Evolutionary conservation across 148 eudicot species (phyloP).

Genomic region (Chenopodium suecicum): DNA sequence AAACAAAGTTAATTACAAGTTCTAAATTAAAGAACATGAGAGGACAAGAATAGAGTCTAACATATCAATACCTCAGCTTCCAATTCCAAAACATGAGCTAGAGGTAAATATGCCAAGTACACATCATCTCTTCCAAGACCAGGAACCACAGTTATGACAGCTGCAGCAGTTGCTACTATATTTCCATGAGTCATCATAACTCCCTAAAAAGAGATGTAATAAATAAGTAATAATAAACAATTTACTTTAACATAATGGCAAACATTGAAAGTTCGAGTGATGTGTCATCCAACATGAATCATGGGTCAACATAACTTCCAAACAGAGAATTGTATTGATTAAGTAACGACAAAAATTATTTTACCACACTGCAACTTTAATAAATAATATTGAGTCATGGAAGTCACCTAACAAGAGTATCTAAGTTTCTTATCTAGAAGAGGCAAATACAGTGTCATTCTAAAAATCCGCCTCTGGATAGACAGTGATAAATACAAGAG

Average conservation of each 20-base stretch:
- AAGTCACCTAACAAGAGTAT: conserved; percentile 1
- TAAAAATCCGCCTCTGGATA: not conserved
- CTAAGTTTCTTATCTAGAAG: not conserved
- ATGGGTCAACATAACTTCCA: not conserved
- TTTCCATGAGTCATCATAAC: conserved; percentile 97
- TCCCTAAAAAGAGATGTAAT: conserved; percentile 46
- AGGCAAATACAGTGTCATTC: not conserved
- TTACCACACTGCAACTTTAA: not conserved
- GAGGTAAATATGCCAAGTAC: conserved; percentile 83
- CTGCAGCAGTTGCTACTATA: conserved; percentile 88
- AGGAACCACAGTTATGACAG: conserved; percentile 82
- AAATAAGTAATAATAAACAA: not conserved
- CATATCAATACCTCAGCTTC: conserved; percentile 80
- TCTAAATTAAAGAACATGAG: not conserved
- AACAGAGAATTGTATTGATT: not conserved
- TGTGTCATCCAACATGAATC: not conserved
- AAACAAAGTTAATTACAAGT: conserved; percentile 17
- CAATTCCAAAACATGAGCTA: conserved; percentile 94
- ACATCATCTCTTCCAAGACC: conserved; percentile 64
- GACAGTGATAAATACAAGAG: not conserved
- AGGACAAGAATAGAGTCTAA: not conserved
- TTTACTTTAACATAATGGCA: not conserved
- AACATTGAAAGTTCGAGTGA: not conserved
- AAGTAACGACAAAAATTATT: not conserved
- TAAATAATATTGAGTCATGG: not conserved